Conservation (phyloP, 805 yeast genomes). For the Kregervanrija delftensis region DNA sequence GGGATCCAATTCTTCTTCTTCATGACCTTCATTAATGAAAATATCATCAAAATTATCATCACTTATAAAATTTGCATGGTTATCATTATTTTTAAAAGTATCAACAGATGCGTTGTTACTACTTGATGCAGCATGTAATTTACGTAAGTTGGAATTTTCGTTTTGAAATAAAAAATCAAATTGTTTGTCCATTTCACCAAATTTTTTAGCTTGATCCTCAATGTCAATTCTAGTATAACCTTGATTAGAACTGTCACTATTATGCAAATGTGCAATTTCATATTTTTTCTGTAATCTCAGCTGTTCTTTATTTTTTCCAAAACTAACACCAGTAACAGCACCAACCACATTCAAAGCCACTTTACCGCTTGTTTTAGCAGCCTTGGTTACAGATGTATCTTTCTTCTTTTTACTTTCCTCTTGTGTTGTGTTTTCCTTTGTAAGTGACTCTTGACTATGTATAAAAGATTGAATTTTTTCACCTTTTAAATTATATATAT, state of each 20-base stretch:
- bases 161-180: constrained; percentile 45
- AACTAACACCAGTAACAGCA: constrained; percentile 6
- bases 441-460: constrained; percentile 21
- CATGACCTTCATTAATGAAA: constrained; percentile 15
- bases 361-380: constrained; percentile 1
- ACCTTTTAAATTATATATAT: constrained; percentile 77
- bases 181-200: constrained; percentile 41
- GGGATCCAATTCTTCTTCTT: constrained; percentile 37
- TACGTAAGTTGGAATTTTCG: constrained; percentile 26
- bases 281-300: constrained; percentile 11
- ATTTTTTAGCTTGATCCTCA: constrained; percentile 77
- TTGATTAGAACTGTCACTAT: constrained; percentile 42
- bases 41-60: constrained; percentile 21
- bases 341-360: constrained; percentile 7
- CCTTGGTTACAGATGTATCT: constrained; percentile 7
- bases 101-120: constrained; percentile 5
- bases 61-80: constrained; percentile 6
- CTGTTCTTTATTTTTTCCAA: constrained; percentile 7
- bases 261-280: constrained; percentile 18
- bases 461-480: constrained; percentile 41
- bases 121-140: constrained; percentile 16
- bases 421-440: constrained; percentile 5
- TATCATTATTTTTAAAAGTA: neutral
- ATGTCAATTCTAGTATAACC: constrained; percentile 88
- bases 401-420: constrained; percentile 1